Percentiles rank a stretch among this genome's conserved stretches.
These are phyloP conservation scores for Aspergillus cejpii DNA, from an alignment of 2,329 filamentous ascomycete species.

Conservation along the genomic window DNA sequence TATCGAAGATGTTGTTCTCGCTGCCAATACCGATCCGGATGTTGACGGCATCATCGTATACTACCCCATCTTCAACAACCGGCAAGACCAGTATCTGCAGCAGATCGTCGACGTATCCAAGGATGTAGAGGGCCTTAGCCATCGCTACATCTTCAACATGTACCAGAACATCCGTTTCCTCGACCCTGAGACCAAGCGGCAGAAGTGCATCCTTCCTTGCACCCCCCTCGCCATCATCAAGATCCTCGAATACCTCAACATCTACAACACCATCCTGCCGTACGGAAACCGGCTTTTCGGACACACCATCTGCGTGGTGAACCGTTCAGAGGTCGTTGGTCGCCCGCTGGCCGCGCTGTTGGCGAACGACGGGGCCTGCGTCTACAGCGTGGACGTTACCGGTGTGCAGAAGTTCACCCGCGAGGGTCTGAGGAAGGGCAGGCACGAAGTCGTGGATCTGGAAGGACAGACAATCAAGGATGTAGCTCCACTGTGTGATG, in stretches of 20 bases:
- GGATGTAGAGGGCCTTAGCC: slow-evolving; percentile 91
- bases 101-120: slow-evolving; percentile 85
- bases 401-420: slow-evolving; percentile 89
- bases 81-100: slow-evolving; percentile 90
- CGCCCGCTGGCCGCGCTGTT: slow-evolving; percentile 84
- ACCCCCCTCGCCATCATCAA: slow-evolving; percentile 95
- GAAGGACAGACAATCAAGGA: slow-evolving; percentile 72
- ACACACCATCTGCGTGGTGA: slow-evolving; percentile 92
- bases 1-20: slow-evolving; percentile 81
- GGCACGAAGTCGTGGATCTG: slow-evolving; percentile 82
- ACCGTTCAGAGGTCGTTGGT: slow-evolving; percentile 92
- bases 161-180: slow-evolving; percentile 97
- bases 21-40: slow-evolving; percentile 68
- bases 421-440: slow-evolving; percentile 72
- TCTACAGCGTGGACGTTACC: slow-evolving; percentile 90
- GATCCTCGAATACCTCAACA: slow-evolving; percentile 88
- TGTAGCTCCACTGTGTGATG: slow-evolving; percentile 80
- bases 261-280: slow-evolving; percentile 91
- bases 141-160: slow-evolving; percentile 97
- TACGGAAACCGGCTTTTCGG: slow-evolving; percentile 91
- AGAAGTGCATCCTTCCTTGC: slow-evolving; percentile 91
- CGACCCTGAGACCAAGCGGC: slow-evolving; percentile 58
- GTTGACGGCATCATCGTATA: slow-evolving; percentile 95
- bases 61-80: slow-evolving; percentile 91
- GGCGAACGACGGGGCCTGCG: slow-evolving; percentile 90